These are phyloP conservation scores for Erigeron philadelphicus DNA, from an alignment of 140 eudicot species.

Conservation along the genomic window DNA sequence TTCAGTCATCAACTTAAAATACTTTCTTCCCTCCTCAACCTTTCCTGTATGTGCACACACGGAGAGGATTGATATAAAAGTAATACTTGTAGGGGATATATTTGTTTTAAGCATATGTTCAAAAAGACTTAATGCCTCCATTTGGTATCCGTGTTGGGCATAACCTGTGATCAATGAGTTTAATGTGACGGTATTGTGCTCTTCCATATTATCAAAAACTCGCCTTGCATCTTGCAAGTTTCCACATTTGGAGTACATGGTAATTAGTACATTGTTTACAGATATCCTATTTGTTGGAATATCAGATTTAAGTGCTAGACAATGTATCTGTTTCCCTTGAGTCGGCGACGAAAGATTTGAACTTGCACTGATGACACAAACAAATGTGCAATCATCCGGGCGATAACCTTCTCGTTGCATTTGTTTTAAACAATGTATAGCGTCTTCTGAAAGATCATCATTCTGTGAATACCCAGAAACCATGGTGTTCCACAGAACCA, in stretches of 20 bases:
- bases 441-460: conserved; percentile 55
- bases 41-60: conserved; percentile 69
- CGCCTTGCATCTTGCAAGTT: conserved; percentile 60
- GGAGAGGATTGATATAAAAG: conserved; percentile 63
- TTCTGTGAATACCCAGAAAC: conserved; percentile 65
- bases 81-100: conserved; percentile 43
- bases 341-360: conserved; percentile 60
- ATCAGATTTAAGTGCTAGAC: conserved; percentile 62
- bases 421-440: conserved; percentile 50
- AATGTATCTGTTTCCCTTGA: conserved; percentile 67
- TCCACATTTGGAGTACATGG: conserved; percentile 84
- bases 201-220: conserved; percentile 65
- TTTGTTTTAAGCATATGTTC: conserved; percentile 46
- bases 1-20: conserved; percentile 43
- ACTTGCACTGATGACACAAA: conserved; percentile 70
- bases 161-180: conserved; percentile 70
- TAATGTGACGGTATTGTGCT: conserved; percentile 53
- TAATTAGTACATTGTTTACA: conserved; percentile 53
- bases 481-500: conserved; percentile 83
- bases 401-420: conserved; percentile 53
- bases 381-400: conserved; percentile 79
- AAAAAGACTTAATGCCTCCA: conserved; percentile 54
- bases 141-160: conserved; percentile 61
- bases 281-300: conserved; percentile 59
- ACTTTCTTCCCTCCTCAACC: conserved; percentile 49